phyloP scores from a whole-genome alignment of 352 stramenopile species.

The Peronospora farinosa region DNA sequence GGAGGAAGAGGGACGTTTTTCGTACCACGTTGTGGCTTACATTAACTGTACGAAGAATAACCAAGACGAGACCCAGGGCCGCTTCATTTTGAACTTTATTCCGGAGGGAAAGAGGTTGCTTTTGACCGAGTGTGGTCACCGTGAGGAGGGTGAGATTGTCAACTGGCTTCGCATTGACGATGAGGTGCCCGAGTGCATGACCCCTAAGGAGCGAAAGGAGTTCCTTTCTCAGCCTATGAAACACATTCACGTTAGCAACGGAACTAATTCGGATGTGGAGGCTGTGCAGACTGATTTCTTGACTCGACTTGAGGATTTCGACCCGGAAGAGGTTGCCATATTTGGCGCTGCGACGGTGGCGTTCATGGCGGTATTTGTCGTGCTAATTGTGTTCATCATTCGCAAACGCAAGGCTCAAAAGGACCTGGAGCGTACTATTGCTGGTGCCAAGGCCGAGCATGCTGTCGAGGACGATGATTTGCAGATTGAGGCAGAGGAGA shows the following conservation, averaged over 20 bases:
- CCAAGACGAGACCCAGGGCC: constrained; percentile 65
- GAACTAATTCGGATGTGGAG: constrained; percentile 33
- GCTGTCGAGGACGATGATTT: constrained; percentile 63
- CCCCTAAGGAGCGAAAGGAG: constrained; percentile 61
- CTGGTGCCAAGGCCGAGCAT: constrained; percentile 73
- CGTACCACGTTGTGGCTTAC: constrained; percentile 81
- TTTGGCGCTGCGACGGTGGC: constrained; percentile 45
- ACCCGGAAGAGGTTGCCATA: constrained; percentile 68
- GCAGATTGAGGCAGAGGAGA: constrained; percentile 39
- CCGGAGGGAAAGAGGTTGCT: constrained; percentile 69
- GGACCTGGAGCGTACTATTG: constrained; percentile 75
- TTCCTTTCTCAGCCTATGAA: constrained; percentile 84
- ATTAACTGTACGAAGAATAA: constrained; percentile 80
- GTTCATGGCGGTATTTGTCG: constrained; percentile 57
- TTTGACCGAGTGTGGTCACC: constrained; percentile 77
- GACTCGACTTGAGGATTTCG: constrained; percentile 47
- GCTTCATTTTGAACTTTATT: constrained; percentile 83
- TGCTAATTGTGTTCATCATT: constrained; percentile 61
- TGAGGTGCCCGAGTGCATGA: constrained; percentile 81
- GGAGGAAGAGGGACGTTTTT: constrained; percentile 55
- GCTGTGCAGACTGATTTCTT: constrained; percentile 64
- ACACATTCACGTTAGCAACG: constrained; percentile 76
- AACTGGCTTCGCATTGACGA: constrained; percentile 84
- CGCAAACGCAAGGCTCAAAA: constrained; percentile 78
- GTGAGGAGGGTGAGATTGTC: constrained; percentile 76